Base-by-base conservation (phyloP, 306 rosid species). In the Oxytropis ochrocephala region DNA sequence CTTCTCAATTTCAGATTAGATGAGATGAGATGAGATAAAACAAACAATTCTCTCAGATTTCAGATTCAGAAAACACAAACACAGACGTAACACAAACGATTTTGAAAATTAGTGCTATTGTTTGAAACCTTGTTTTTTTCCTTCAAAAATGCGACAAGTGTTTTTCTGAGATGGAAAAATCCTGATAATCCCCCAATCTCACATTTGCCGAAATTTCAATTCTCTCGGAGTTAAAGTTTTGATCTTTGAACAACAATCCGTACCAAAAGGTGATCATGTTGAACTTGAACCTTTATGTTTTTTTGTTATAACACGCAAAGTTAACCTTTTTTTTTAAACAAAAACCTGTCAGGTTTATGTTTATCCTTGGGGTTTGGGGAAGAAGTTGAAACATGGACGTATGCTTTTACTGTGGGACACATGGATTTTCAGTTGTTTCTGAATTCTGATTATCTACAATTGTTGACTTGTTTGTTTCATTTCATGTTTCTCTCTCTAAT, bases 211-310 rank as follows among this genome's bases (percentile, higher is more conserved):
- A 73, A 72, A 47, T 79, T 83, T 72, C 57, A 6, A 46, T 59
- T 75, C 57, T 69, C 32, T 43, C 51, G 69, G 60, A 9, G 59
- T 43, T 13, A 62, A 69, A 79, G 83, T 33, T 75, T 81, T 44
- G 39, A 64, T 69, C 53, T 80, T 84, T 75, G 73, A 30, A 77
- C 70, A 50, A 18, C 29, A 74, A 55, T 61, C 70, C 38, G 63
- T 55, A 54, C 19, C 0, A 13, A 75, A 56, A 86, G 98, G 98
- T 87, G 89, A 83, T 82, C 50, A 39, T 64, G 57, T 69, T 19
- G 30, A 59, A 16, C 49, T 56, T 82, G 67, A 7, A 33, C 29
- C 29, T 24, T 36, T 46, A 19, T 49, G 49, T 78, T 49, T 74
- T 76, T 49, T 74, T 65, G 4, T 47, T 52, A 14, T 79, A 55